phyloP scores from a whole-genome alignment of 257 asterid genomes.

The Fraxinus cuspidata region DNA sequence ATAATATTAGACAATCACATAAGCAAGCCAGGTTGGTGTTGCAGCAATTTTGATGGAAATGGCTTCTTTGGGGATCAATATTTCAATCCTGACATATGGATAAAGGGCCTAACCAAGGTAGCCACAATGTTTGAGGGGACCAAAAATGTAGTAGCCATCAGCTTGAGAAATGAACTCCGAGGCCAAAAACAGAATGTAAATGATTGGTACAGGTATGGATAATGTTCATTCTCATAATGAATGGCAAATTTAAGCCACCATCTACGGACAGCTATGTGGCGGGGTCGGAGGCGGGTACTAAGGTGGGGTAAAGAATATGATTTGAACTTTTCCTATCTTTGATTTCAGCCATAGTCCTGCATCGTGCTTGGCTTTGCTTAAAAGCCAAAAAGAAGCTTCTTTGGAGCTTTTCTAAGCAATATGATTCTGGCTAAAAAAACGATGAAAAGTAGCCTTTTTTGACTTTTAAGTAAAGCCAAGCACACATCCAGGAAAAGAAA shows the following conservation, averaged over 20 bases:
- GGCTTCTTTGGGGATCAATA: slow-evolving; percentile 89
- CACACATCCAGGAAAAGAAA: no score
- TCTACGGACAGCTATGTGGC: no score
- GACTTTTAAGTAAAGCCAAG: no score
- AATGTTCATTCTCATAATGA: neutral
- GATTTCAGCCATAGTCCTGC: no score
- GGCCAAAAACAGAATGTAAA: slow-evolving; percentile 69
- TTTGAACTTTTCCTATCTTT: no score
- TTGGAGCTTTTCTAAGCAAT: no score
- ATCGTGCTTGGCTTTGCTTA: no score
- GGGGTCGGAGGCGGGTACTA: no score
- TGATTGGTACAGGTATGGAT: slow-evolving; percentile 81
- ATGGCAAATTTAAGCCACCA: neutral
- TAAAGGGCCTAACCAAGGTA: slow-evolving; percentile 67
- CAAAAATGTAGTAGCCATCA: slow-evolving; percentile 72
- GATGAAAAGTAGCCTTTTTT: no score
- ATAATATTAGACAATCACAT: slow-evolving; percentile 82
- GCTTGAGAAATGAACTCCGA: slow-evolving; percentile 90
- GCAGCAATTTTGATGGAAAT: slow-evolving; percentile 80
- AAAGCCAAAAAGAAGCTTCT: no score
- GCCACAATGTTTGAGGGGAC: slow-evolving; percentile 66
- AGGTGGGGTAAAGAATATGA: no score
- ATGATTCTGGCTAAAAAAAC: no score
- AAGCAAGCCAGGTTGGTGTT: slow-evolving; percentile 97
- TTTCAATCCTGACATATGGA: slow-evolving; percentile 76